Percentiles rank a stretch among this genome's conserved stretches.
Conservation (phyloP, 805 yeast species). For the Yamadazyma laniorum region DNA sequence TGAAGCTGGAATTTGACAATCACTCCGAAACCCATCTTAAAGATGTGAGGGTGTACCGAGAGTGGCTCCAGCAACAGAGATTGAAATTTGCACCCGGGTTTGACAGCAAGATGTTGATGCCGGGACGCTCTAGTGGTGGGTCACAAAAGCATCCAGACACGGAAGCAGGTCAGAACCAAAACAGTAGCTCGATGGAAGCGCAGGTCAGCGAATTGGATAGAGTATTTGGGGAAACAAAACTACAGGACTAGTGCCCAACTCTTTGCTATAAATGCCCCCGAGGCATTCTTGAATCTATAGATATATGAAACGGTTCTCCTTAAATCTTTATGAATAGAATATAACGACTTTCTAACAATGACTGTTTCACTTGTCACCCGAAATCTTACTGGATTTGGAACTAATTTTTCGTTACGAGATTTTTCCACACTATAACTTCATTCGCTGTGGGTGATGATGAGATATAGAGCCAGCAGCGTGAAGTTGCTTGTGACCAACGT, state of each 20-base stretch:
- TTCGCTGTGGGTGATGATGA: too few relatives aligned
- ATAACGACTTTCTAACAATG: too few relatives aligned
- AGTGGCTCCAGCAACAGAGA: slow-evolving; percentile 33
- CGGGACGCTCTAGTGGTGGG: too few relatives aligned
- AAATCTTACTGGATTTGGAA: too few relatives aligned
- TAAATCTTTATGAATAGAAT: too few relatives aligned
- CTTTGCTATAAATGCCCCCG: too few relatives aligned
- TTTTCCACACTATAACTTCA: too few relatives aligned
- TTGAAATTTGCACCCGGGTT: slow-evolving; percentile 42
- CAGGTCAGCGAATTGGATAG: slow-evolving; percentile 26
- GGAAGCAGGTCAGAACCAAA: background rate
- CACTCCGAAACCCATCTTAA: slow-evolving; percentile 7
- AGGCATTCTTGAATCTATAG: too few relatives aligned
- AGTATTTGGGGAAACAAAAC: slow-evolving; percentile 23
- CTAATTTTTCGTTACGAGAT: too few relatives aligned
- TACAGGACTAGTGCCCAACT: background rate
- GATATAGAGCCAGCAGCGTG: background rate
- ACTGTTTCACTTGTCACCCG: too few relatives aligned
- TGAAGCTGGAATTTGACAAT: slow-evolving; percentile 14
- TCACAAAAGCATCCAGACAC: too few relatives aligned
- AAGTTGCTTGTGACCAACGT: background rate
- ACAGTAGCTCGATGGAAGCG: slow-evolving; percentile 3
- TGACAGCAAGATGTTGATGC: slow-evolving; percentile 29
- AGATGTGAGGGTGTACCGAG: slow-evolving; percentile 16
- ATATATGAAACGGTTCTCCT: too few relatives aligned